Percentiles rank a stretch among this genome's conserved stretches.
Conservation (phyloP, 371 early-diverging fungal species). For the Lichtheimia ramosa region DNA sequence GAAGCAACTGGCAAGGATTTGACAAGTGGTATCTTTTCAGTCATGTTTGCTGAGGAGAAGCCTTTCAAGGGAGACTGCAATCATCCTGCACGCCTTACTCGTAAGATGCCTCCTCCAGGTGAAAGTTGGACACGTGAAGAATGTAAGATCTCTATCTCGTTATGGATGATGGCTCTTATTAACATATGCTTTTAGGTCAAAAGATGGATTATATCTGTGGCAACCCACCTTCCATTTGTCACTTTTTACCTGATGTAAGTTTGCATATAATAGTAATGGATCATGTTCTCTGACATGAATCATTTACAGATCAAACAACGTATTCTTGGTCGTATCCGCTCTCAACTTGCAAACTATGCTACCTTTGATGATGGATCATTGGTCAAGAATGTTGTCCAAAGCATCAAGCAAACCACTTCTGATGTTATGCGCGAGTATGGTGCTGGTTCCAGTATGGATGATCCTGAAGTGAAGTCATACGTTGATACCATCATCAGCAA, state of each 20-base stretch:
- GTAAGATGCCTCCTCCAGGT: constrained; percentile 55
- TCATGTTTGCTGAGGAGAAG: constrained; percentile 56
- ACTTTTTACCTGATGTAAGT: constrained; percentile 45
- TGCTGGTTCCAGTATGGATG: constrained; percentile 30
- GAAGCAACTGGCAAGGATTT: constrained; percentile 23
- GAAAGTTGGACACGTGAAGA: constrained; percentile 60
- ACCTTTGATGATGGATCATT: constrained; percentile 36
- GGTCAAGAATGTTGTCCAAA: constrained; percentile 27
- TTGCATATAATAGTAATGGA: not conserved
- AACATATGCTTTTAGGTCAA: constrained; percentile 21
- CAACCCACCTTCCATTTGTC: constrained; percentile 69
- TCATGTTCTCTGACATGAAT: not conserved
- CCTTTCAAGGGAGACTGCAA: constrained; percentile 70
- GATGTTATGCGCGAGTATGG: constrained; percentile 27
- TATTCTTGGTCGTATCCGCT: constrained; percentile 36
- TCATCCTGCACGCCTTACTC: constrained; percentile 47
- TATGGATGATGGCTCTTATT: not conserved
- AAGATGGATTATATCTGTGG: constrained; percentile 69
- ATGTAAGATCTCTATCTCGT: constrained; percentile 30
- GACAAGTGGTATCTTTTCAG: constrained; percentile 43
- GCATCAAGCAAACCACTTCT: constrained; percentile 27
- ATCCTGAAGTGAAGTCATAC: constrained; percentile 23
- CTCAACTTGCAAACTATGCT: constrained; percentile 23
- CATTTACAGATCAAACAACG: constrained; percentile 37
- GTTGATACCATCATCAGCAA: constrained; percentile 29